Base-by-base conservation (phyloP, 768 basidiomycete species). In the Epithele typhae region DNA sequence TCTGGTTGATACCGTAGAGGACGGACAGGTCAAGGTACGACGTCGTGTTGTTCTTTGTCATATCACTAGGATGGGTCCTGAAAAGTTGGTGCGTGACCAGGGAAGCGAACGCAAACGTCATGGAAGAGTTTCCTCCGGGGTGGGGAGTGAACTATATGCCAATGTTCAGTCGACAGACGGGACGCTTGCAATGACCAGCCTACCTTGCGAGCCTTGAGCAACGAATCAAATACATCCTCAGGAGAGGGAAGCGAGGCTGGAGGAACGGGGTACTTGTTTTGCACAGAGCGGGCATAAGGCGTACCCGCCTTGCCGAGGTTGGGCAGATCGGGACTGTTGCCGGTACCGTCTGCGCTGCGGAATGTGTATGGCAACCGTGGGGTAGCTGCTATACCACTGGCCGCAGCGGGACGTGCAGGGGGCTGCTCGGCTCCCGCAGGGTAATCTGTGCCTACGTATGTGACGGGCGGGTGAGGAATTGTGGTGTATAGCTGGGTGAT, bases 401-500 rank as follows among this genome's bases (percentile, higher is more conserved):
- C 46, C 1, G 46, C 41, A 3, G 49, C 18, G 22, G 18, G 34
- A 19, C 37, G 35, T 6, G 40, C 27, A 21, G 51, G 45, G 8
- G 34, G 12, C n/a, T 48, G 39, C 25, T 43, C 30, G 18, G 43
- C 40, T 21, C 23, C 44, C 19, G 25, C 52, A 2, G 79, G 73
- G 53, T 78, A 82, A 40, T 77, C 57, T 19, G 74, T 69, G 9
- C 87, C 81, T 25, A 90, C 65, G 53, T 72, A 80, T 2, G 89
- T 87, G 3, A 81, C 68, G 9, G 89, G 76, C 5, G 91, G 91
- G 62, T 92, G 91, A 0, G 79, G 64, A 12, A 95, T 75, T 60
- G 92, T 91, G 52, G 84, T 80, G 64, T 90, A 92, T 45, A 89
- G 86, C 86, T 55, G 5, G 4, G 25, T 50, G 35, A 35, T 35